These are phyloP conservation scores for Petunia axillaris DNA, from an alignment of 257 asterid genomes.

Conservation along the genomic window DNA sequence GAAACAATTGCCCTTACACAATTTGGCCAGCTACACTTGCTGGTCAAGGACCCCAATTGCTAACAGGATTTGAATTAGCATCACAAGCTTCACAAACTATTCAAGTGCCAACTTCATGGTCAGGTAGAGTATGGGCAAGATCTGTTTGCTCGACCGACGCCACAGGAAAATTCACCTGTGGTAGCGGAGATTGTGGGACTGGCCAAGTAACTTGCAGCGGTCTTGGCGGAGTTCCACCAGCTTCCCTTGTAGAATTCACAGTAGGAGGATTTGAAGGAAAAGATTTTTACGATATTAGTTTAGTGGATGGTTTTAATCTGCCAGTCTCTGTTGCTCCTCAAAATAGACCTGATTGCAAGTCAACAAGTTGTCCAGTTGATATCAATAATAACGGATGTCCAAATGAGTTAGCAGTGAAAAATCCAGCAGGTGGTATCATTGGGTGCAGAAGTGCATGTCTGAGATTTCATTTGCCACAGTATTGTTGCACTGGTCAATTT, in stretches of 20 bases:
- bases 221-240: slow-evolving; percentile 44
- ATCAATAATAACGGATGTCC: slow-evolving; percentile 43
- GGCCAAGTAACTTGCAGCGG: slow-evolving; percentile 44
- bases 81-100: slow-evolving; percentile 33
- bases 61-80: slow-evolving; percentile 46
- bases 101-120: slow-evolving; percentile 42
- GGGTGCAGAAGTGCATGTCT: slow-evolving; percentile 60
- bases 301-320: slow-evolving; percentile 59
- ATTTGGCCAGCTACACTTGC: slow-evolving; percentile 49
- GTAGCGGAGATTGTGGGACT: slow-evolving; percentile 46
- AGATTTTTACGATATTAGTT: slow-evolving; percentile 51
- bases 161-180: slow-evolving; percentile 39
- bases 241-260: slow-evolving; percentile 45
- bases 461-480: slow-evolving; percentile 41
- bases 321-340: slow-evolving; percentile 38
- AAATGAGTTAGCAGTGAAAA: slow-evolving; percentile 36
- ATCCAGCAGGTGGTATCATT: slow-evolving; percentile 26
- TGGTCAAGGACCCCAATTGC: slow-evolving; percentile 23
- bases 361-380: slow-evolving; percentile 40
- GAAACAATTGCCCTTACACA: slow-evolving; percentile 53
- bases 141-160: slow-evolving; percentile 34
- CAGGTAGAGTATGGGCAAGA: slow-evolving; percentile 58
- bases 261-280: slow-evolving; percentile 28
- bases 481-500: slow-evolving; percentile 52
- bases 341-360: slow-evolving; percentile 10